Evolutionary conservation across 2,329 filamentous ascomycete genomes (phyloP), one percentile per base, ranked within the genome.

Genomic region (Stagonosporopsis tanaceti): DNA sequence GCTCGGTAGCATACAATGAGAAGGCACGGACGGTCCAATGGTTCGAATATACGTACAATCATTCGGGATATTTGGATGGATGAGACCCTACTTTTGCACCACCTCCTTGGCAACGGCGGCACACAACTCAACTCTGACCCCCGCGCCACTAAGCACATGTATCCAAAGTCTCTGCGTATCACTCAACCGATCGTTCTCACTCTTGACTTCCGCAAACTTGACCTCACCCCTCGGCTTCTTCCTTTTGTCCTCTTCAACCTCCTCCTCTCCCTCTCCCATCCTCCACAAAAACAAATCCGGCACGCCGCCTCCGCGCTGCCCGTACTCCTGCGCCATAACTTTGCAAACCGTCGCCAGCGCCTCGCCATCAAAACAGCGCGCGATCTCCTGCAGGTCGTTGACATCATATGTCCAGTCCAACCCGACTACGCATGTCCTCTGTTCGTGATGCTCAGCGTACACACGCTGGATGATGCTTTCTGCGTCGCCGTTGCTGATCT

Each of bases 121-220:
- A 64, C 86, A 96, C 63, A 98, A 81, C 67, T 96, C 93, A 27
- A 98, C 94, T 65, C 84, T 86, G 37, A 98, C 85, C 2, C 95
- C 94, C 1, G 93, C 93, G 1, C 89, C 89, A 7, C 88, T 89
- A 50, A 99, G 82, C 7, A 97, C 92, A 81, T 98, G 92, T 69
- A 98, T 97, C 95, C 95, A 99, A 65, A 99, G 83, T 66, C 95
- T 82, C 79, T 99, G 95, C 17, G 93, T 96, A 80, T 99, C 95
- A 77, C 94, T 98, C 70, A 99, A 80, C 37, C 93, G 87, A 81
- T 99, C 95, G 77, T 97, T 97, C 73, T 81, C 80, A 60, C 80
- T 82, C 74, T 83, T 83, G 11, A 83, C 81, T 60, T 83, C 81
- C 4, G 84, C 84, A 75, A 95, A 94, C 84, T 92, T 88, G 63